phyloP scores from a whole-genome alignment of 192 early-diverging fungal species.

The Linnemannia schmuckeri region DNA sequence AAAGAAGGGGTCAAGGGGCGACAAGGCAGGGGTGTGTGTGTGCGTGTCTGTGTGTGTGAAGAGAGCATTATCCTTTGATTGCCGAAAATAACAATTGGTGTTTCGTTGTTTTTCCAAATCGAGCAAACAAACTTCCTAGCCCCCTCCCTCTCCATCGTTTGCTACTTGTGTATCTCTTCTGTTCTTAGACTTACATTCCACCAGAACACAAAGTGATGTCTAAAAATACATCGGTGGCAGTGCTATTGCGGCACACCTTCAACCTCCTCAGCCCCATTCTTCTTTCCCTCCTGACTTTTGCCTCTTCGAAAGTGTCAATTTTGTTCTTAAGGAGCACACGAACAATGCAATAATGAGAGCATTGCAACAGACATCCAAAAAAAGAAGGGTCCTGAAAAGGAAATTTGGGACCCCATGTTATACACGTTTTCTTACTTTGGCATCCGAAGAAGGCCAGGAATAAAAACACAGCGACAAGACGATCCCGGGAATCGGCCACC shows the following conservation, averaged over 20 bases:
- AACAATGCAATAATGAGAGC: neutral
- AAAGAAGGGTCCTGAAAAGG: too few relatives aligned
- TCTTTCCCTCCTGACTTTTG: neutral
- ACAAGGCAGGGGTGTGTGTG: too few relatives aligned
- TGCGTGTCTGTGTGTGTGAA: too few relatives aligned
- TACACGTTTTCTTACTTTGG: too few relatives aligned
- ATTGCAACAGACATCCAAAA: too few relatives aligned
- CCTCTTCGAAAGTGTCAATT: neutral
- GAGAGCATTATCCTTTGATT: neutral
- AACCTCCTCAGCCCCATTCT: neutral
- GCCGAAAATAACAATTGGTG: neutral
- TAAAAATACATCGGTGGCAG: neutral
- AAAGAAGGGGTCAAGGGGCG: too few relatives aligned
- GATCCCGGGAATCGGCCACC: too few relatives aligned
- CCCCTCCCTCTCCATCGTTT: neutral
- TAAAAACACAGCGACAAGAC: too few relatives aligned
- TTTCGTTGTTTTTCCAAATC: neutral
- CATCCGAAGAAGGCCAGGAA: too few relatives aligned
- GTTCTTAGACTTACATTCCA: neutral
- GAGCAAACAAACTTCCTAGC: constrained; percentile 1
- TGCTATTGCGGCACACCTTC: neutral
- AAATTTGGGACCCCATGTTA: too few relatives aligned
- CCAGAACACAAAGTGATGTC: neutral
- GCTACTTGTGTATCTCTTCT: neutral
- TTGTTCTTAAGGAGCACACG: neutral